Conservation (phyloP, 768 basidiomycete species). For the Boletellus emodensis region DNA sequence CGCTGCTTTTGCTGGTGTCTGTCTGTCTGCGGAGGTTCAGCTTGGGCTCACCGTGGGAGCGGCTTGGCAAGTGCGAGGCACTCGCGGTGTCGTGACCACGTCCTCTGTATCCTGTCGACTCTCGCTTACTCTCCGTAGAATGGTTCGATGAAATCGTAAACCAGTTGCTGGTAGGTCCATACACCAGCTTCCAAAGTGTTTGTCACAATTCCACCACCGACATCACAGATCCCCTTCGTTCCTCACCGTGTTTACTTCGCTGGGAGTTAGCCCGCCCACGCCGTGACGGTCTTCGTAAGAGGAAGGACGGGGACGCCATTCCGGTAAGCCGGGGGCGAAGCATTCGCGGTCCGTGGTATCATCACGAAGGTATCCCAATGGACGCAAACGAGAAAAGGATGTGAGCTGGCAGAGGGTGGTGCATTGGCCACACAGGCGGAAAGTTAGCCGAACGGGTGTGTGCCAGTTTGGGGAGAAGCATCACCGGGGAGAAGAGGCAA, state of each 20-base stretch:
- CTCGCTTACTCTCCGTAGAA: conserved; percentile 1
- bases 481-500: conserved; percentile 5
- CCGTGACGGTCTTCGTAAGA: conserved; percentile 25
- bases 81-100: conserved; percentile 16
- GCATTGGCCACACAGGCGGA: conserved; percentile 2
- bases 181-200: conserved; percentile 10
- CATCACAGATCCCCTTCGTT: neutral
- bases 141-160: conserved; percentile 12
- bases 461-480: conserved; percentile 16
- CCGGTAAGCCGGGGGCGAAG: conserved; percentile 17
- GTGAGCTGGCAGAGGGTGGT: neutral
- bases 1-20: too few species aligned
- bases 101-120: neutral
- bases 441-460: neutral
- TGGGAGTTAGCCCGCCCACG: conserved; percentile 19
- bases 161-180: conserved; percentile 10
- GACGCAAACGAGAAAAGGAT: conserved; percentile 11
- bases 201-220: conserved; percentile 10
- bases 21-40: too few species aligned
- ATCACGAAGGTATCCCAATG: conserved; percentile 4
- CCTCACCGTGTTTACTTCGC: conserved; percentile 24
- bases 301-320: conserved; percentile 23
- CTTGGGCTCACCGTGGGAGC: neutral
- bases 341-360: conserved; percentile 22
- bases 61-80: neutral